Base-by-base conservation (phyloP, 2,329 filamentous ascomycete species). In the Sporothrix mexicana region DNA sequence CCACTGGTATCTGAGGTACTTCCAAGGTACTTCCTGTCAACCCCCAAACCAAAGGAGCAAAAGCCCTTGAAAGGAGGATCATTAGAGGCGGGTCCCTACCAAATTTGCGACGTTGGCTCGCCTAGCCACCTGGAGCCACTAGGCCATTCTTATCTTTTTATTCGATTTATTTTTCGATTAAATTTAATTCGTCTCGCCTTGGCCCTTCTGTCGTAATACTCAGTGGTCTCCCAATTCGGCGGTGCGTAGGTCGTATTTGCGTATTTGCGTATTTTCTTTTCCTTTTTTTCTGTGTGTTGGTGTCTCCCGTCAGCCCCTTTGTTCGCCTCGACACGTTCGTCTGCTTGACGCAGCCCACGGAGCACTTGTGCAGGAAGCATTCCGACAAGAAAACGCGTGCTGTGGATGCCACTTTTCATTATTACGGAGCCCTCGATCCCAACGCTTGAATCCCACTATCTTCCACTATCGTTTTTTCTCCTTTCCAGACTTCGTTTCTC, bases 341-440 rank as follows among this genome's bases (percentile, higher is more conserved):
- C 41, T 62, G 59, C 43, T 62, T 62, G 59, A 62, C 59, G n/a
- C 59, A 64, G 59, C n/a, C 59, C 59, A 64, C 36, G n/a, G 10
- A 64, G 41, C 36, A 17, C 36, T 36, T 7, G 30, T 5, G 7
- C 30, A 2, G 7, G 30, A 36, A 36, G 30, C 30, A 36, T 36
- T 36, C 30, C 30, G 30, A 36, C n/a, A 45, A 13, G 59, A 62
- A 43, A 62, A 47, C 59, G 59, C 59, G 61, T 66, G 61, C 41
- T 23, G 36, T 64, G 53, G 23, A 9, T 45, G 17, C 9, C 8
- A 20, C 51, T 12, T 23, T 15, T 59, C 55, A n/a, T 30, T 61
- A 17, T 61, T 30, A 61, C 25, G 23, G 9, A 9, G 61, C 61
- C 61, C 61, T 62, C 59, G 41, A 25, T 47, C 61, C 41, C 59